phyloP scores from a whole-genome alignment of 805 yeast genomes.

The Barnettozyma sucrosica region DNA sequence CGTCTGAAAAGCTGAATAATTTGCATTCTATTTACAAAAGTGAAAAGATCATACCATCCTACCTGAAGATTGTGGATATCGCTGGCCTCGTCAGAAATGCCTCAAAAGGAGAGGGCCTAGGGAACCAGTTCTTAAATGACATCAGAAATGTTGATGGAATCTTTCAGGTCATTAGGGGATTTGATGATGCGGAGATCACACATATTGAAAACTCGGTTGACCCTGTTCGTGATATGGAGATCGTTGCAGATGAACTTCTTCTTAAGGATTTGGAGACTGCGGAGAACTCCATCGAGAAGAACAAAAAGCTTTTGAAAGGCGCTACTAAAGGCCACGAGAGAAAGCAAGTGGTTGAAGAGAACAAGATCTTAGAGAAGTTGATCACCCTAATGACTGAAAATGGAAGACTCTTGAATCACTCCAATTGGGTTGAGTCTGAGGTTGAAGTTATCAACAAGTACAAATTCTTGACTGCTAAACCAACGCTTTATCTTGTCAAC shows the following conservation, averaged over 20 bases:
- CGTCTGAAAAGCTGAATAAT: constrained; percentile 53
- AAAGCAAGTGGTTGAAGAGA: constrained; percentile 38
- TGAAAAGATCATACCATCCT: constrained; percentile 60
- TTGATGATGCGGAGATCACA: constrained; percentile 68
- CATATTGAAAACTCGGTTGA: constrained; percentile 70
- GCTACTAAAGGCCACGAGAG: constrained; percentile 43
- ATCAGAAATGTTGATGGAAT: constrained; percentile 78
- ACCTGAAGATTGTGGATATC: constrained; percentile 67
- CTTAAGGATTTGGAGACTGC: constrained; percentile 72
- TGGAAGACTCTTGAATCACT: constrained; percentile 56
- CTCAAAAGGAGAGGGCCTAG: constrained; percentile 77
- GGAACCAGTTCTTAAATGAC: constrained; percentile 73
- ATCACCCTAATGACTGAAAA: constrained; percentile 53
- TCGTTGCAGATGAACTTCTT: constrained; percentile 70
- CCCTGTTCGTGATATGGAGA: constrained; percentile 70
- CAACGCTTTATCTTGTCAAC: constrained; percentile 74
- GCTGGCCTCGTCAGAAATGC: constrained; percentile 84
- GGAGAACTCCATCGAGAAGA: constrained; percentile 48
- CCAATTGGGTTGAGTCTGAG: constrained; percentile 58
- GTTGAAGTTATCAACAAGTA: constrained; percentile 62
- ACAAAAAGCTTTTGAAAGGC: constrained; percentile 36
- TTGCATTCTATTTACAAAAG: constrained; percentile 53
- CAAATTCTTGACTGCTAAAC: constrained; percentile 80
- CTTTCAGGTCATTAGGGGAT: constrained; percentile 73
- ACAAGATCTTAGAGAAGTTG: constrained; percentile 32